These are phyloP conservation scores for Tetrastigma voinierianum DNA, from an alignment of 164 flowering plant species.

Conservation along the genomic window DNA sequence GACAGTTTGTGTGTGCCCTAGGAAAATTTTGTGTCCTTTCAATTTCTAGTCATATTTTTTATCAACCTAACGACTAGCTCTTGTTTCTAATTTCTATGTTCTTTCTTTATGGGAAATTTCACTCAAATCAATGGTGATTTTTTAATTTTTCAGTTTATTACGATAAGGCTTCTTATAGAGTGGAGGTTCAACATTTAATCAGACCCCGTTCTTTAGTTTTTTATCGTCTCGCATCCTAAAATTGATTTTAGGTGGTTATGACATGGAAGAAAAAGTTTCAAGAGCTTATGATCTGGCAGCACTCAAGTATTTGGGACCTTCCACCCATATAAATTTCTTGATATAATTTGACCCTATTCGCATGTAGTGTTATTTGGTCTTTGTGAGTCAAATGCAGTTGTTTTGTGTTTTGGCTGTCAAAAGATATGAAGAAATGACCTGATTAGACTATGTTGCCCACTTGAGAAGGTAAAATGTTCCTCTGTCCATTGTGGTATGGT, in stretches of 20 bases:
- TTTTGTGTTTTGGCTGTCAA: no score
- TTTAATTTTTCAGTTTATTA: constrained; percentile 56
- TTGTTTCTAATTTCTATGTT: no score
- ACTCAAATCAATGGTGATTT: constrained; percentile 15
- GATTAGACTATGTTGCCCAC: no score
- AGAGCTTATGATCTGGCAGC: no score
- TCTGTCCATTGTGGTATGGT: no score
- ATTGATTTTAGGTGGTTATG: no score
- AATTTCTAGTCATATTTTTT: neutral
- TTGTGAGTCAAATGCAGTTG: constrained; percentile 2
- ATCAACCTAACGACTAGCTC: constrained; percentile 3
- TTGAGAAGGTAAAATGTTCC: no score
- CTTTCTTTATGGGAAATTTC: constrained; percentile 10
- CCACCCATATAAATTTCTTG: constrained; percentile 61
- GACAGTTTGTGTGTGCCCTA: constrained; percentile 67
- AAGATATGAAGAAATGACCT: no score
- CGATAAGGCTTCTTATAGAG: constrained; percentile 33
- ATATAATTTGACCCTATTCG: constrained; percentile 17
- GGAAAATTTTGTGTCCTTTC: neutral
- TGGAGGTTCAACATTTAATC: constrained; percentile 13
- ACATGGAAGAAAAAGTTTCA: no score
- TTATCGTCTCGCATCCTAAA: no score
- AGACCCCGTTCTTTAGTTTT: no score
- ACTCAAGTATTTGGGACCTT: no score
- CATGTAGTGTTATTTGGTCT: neutral